A percentile compares a stretch with the other conserved stretches of the same genome.
Evolutionary conservation across 805 yeast species (phyloP).

Genomic region (Yarrowia deformans): DNA sequence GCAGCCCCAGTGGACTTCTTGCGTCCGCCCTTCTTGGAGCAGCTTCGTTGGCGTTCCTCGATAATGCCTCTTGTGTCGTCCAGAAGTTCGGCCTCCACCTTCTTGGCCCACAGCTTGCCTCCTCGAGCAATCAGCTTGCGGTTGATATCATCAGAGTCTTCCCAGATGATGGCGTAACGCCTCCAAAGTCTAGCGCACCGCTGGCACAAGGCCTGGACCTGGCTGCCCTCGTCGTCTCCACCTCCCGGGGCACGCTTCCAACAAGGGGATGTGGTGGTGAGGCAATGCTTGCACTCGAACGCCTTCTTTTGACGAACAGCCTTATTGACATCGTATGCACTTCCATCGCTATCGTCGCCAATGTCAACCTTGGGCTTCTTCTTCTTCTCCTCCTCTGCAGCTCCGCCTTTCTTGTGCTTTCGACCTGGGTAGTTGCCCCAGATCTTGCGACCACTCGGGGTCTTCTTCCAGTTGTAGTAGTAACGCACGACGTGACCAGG

Average conservation of each 20-base stretch:
- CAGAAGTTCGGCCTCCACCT: slow-evolving; percentile 66
- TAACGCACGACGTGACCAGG: slow-evolving; percentile 79
- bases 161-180: slow-evolving; percentile 88
- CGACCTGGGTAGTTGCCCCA: slow-evolving; percentile 87
- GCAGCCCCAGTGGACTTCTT: slow-evolving; percentile 18
- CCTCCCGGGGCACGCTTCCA: slow-evolving; percentile 81
- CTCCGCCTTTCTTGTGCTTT: slow-evolving; percentile 61
- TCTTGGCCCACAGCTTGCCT: slow-evolving; percentile 64
- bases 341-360: slow-evolving; percentile 74
- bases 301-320: slow-evolving; percentile 52
- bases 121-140: slow-evolving; percentile 56
- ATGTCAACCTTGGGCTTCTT: slow-evolving; percentile 47
- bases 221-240: slow-evolving; percentile 46
- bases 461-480: slow-evolving; percentile 92
- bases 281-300: slow-evolving; percentile 77
- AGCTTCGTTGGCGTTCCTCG: slow-evolving; percentile 46
- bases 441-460: slow-evolving; percentile 71
- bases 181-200: slow-evolving; percentile 94
- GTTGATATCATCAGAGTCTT: slow-evolving; percentile 71
- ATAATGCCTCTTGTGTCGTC: slow-evolving; percentile 57
- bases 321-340: slow-evolving; percentile 64
- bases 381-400: slow-evolving; percentile 47
- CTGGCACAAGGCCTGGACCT: slow-evolving; percentile 70
- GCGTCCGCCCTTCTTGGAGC: slow-evolving; percentile 34
- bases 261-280: slow-evolving; percentile 59